Conservation (phyloP, 176 grass and related monocot species). For the Avena eriantha region DNA sequence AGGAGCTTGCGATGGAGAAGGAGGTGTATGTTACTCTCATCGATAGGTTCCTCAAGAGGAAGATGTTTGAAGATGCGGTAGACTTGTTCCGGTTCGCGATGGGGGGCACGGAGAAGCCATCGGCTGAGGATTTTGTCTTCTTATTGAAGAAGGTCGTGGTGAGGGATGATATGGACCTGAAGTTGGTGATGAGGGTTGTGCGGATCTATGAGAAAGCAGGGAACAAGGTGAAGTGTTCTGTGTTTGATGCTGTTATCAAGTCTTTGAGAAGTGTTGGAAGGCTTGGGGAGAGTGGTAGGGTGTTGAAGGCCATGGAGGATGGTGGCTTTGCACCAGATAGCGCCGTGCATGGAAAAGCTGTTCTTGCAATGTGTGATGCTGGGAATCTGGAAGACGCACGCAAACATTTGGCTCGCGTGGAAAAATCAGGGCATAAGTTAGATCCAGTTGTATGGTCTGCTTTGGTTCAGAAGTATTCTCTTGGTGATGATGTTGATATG, state of each 20-base stretch:
- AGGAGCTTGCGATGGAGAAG: constrained; percentile 62
- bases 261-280: constrained; percentile 70
- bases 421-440: constrained; percentile 63
- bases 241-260: constrained; percentile 63
- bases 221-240: constrained; percentile 50
- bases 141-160: constrained; percentile 70
- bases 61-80: constrained; percentile 60
- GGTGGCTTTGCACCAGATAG: constrained; percentile 61
- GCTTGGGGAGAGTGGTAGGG: constrained; percentile 71
- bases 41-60: constrained; percentile 54
- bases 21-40: constrained; percentile 56
- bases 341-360: constrained; percentile 61
- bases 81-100: constrained; percentile 66
- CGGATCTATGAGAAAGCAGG: constrained; percentile 52
- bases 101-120: constrained; percentile 42
- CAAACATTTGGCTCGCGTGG: constrained; percentile 51
- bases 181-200: constrained; percentile 62
- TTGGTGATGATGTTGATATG: constrained; percentile 51
- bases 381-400: constrained; percentile 55
- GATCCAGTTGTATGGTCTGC: constrained; percentile 56
- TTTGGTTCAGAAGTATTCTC: constrained; percentile 58
- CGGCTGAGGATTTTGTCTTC: constrained; percentile 42
- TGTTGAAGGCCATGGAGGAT: constrained; percentile 77
- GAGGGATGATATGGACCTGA: constrained; percentile 59
- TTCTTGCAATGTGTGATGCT: constrained; percentile 64